Evolutionary conservation across 2,329 filamentous ascomycete genomes (phyloP), one percentile per base, ranked within the genome.

Genomic region (Colletotrichum sidae): DNA sequence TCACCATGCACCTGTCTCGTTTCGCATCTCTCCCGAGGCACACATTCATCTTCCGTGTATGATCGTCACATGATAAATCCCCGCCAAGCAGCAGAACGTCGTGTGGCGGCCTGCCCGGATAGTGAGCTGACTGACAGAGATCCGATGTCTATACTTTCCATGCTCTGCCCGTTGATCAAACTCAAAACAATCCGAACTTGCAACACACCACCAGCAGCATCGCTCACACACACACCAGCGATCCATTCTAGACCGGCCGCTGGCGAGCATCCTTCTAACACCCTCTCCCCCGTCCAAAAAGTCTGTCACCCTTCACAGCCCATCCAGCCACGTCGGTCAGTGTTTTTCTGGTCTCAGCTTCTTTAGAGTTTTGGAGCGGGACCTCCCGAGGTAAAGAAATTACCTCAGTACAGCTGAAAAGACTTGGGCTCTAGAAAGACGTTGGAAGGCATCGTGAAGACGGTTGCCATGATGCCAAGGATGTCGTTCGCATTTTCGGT

Each of bases 121-220:
- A 13, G 4, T 4, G 44, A 49, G 25, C 47, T 63, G 52, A 53
- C 63, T 66, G 62, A 62, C 25, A 44, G 52, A 42, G 15, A 62
- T 66, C 63, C 63, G 46, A 63, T 63, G 42, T 66, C 47, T 41
- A n/a, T 44, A 25, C 25, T 17, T n/a, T 45, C 38, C 4, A 38
- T 55, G 41, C 25, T 17, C 35, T 38, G 34, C 35, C 9, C 25
- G 44, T 39, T 60, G 56, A 11, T 44, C 39, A 60, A 60, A 66
- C 58, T 55, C 58, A 66, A 54, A 52, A 44, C 12, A 66, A 62
- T 66, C 63, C 59, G 63, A 66, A 66, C 63, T 66, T 51, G 34
- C 53, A 13, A 42, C 54, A 56, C 44, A 47, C 44, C 34, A 61
- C 45, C 35, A 45, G 12, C 8, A 9, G 8, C 11, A 7, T 12